Evolutionary conservation across 257 asterid species (phyloP), one percentile per base, ranked within the genome.

Genomic region (Ligustrum vulgare): DNA sequence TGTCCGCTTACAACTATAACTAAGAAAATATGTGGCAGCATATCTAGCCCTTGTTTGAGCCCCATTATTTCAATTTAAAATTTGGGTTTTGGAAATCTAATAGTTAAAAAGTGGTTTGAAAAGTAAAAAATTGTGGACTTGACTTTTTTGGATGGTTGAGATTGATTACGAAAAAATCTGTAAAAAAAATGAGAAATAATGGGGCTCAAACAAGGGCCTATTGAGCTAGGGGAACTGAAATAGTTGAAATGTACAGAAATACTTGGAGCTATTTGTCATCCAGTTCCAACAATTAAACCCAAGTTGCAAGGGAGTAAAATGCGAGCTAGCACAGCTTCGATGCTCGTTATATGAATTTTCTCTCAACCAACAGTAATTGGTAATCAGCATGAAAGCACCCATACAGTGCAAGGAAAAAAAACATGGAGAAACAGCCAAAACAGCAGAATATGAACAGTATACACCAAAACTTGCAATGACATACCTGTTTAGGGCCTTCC

Each of bases 401-500:
- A 49, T 54, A 67, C 31, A n/a, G 23, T 3, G 39, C 81, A 60
- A 89, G 75, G 75, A 41, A 47, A 36, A 62, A 72, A n/a, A 72
- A 43, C 69, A 80, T 33, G 33, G 18, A 36, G 69, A 68, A 75
- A 70, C 54, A 47, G 68, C 74, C 15, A 16, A 20, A 69, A 33
- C 33, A 66, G 80, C 32, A 49, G 5, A 43, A 70, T 22, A 49
- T 65, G 62, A 39, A 80, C 8, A 18, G 72, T 25, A 37, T 68
- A 60, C 54, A 67, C 66, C 63, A 78, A 73, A 35, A 75, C 71
- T 72, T 64, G 76, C 41, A 37, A 84, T 16, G 89, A 75, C 75
- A 83, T 75, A 28, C 87, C 72, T 54, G 39, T 28, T 62, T 39
- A 91, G 58, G 70, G 96, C 84, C 94, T 86, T 78, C 94, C 93